These are phyloP conservation scores for Fusarium buxicola DNA, from an alignment of 2,329 filamentous ascomycete genomes.

Conservation along the genomic window DNA sequence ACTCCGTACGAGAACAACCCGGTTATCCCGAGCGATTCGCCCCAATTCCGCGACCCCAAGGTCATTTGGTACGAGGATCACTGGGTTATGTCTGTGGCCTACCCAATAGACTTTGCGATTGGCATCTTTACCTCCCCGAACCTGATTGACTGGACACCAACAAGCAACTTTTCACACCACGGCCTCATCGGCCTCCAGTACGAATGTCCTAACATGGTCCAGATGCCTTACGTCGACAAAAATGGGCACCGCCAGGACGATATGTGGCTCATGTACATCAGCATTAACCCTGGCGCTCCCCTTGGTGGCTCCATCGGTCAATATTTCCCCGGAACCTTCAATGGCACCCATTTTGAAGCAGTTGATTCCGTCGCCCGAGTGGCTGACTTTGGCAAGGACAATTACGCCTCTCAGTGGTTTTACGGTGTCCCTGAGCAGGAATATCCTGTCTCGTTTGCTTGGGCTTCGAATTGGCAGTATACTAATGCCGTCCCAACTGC, in stretches of 20 bases:
- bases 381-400: constrained; percentile 52
- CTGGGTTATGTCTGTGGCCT: constrained; percentile 70
- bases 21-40: constrained; percentile 65
- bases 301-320: constrained; percentile 65
- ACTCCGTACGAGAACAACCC: constrained; percentile 70
- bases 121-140: constrained; percentile 72
- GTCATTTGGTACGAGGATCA: constrained; percentile 67
- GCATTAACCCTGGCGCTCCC: constrained; percentile 68
- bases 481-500: constrained; percentile 47
- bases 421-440: constrained; percentile 42
- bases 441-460: constrained; percentile 49
- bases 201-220: constrained; percentile 72
- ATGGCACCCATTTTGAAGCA: constrained; percentile 70
- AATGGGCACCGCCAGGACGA: constrained; percentile 44
- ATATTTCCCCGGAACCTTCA: constrained; percentile 70
- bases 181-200: constrained; percentile 67
- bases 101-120: constrained; percentile 63
- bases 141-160: constrained; percentile 65
- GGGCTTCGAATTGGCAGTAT: constrained; percentile 54
- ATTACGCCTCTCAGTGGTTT: constrained; percentile 53
- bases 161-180: constrained; percentile 65
- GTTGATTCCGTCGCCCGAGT: constrained; percentile 46
- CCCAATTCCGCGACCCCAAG: constrained; percentile 74
- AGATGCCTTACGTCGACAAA: constrained; percentile 60
- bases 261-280: constrained; percentile 60